Base-by-base conservation (phyloP, 331 rosid genomes). In the Saraca asoca region DNA sequence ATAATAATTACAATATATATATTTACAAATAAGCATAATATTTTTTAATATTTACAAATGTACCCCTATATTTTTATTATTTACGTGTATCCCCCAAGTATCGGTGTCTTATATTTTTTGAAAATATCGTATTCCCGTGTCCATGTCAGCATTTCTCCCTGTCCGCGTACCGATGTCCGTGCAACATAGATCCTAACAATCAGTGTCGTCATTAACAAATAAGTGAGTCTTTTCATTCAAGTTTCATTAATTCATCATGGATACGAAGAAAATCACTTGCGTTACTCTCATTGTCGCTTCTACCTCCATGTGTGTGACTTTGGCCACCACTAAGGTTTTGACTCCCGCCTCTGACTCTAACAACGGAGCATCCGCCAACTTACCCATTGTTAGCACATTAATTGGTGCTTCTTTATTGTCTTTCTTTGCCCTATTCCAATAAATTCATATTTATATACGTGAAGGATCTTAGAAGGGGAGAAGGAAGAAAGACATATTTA, bases 391-490 rank as follows among this genome's bases (percentile, higher is more conserved):
- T 56, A 89, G 89, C 0, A 71, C 84, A 45, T 73, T 83, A 77
- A 70, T 82, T n/a, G 84, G 91, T 51, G 87, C 82, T 64, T 85
- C 82, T 0, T 44, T 80, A 46, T 53, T 75, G 63, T 77, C 81
- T 14, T 76, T 80, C 75, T 14, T 68, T 51, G 79, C 69, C 51
- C 50, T 80, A 73, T 79, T 89, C 61, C 85, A 80, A 12, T 78
- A 64, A 74, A 59, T 13, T 35, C 20, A 5, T 24, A 24, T 12
- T 50, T 31, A 52, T 58, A 9, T 18, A 24, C 31, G 43, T 24
- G 31, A 14, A 42, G 17, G 60, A 31, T 48, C 38, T 8, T 14
- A 14, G 12, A 49, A 18, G 5, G 43, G 18, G 7, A 39, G 58
- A 19, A 11, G 39, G 41, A 69, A 44, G 14, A 12, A 29, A 51